phyloP scores from a whole-genome alignment of 2,329 filamentous ascomycete species.

The Ramularia collo-cygni region DNA sequence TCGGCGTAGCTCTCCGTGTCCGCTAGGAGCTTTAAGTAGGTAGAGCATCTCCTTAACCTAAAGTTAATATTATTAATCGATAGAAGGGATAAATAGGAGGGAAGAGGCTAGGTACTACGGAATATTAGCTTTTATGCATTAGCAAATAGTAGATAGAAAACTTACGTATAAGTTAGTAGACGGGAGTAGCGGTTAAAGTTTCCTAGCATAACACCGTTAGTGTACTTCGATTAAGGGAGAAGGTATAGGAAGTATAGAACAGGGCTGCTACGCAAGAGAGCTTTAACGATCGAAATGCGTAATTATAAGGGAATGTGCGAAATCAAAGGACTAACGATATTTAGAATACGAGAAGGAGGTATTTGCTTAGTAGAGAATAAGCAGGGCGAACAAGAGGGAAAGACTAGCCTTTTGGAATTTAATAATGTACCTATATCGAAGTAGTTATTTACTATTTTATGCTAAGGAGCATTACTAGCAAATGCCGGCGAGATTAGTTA shows the following conservation, averaged over 20 bases:
- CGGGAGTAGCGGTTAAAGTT: no score
- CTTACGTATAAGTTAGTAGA: no score
- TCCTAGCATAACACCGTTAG: neutral
- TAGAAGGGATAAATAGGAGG: no score
- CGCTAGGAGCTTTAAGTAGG: no score
- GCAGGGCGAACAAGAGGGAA: constrained; percentile 7
- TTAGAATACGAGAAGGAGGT: constrained; percentile 11
- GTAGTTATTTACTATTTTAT: constrained; percentile 6
- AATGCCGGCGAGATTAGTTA: constrained; percentile 13
- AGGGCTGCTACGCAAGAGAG: no score
- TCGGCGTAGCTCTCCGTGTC: no score
- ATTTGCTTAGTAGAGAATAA: constrained; percentile 10
- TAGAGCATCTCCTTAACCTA: no score
- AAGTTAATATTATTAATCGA: no score
- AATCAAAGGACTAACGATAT: constrained; percentile 9
- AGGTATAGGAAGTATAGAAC: neutral
- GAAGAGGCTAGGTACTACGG: no score
- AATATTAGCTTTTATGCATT: no score
- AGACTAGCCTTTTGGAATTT: constrained; percentile 12
- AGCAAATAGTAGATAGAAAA: no score
- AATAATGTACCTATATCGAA: constrained; percentile 9
- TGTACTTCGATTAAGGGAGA: neutral
- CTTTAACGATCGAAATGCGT: constrained; percentile 2
- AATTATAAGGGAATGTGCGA: constrained; percentile 1
- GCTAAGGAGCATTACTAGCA: constrained; percentile 8